Evolutionary conservation across 1,139 yeast genomes (phyloP).

Genomic region (Ashbya aceris): DNA sequence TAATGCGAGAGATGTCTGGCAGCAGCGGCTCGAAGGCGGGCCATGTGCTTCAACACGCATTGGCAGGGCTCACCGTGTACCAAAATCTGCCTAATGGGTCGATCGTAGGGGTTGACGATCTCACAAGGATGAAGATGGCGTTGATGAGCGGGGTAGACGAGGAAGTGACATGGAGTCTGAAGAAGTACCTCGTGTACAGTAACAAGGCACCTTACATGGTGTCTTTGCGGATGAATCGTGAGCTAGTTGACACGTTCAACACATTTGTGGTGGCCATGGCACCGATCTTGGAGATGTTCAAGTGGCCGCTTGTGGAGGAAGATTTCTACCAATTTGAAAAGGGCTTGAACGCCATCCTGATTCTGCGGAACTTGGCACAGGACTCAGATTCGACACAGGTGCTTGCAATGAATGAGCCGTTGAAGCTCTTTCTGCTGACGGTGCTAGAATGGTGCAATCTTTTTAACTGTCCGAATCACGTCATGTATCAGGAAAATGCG

Average conservation of each 20-base stretch:
- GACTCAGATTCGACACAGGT: slow-evolving; percentile 77
- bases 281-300: slow-evolving; percentile 20
- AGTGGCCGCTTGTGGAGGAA: slow-evolving; percentile 17
- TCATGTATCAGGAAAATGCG: slow-evolving; percentile 21
- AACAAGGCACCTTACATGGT: slow-evolving; percentile 30
- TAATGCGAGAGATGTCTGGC: slow-evolving; percentile 23
- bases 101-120: slow-evolving; percentile 44
- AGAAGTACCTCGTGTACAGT: slow-evolving; percentile 30
- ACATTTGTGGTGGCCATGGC: slow-evolving; percentile 16
- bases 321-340: slow-evolving; percentile 20
- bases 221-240: slow-evolving; percentile 22
- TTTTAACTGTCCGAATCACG: slow-evolving; percentile 13
- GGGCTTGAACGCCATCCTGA: slow-evolving; percentile 33
- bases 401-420: slow-evolving; percentile 47
- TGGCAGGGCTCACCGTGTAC: slow-evolving; percentile 26
- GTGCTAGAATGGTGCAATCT: slow-evolving; percentile 23
- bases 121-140: slow-evolving; percentile 49
- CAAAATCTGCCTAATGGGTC: slow-evolving; percentile 28
- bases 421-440: slow-evolving; percentile 36
- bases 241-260: slow-evolving; percentile 22
- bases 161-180: slow-evolving; percentile 52
- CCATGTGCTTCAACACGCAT: slow-evolving; percentile 23
- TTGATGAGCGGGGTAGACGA: slow-evolving; percentile 43
- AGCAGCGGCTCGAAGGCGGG: slow-evolving; percentile 17
- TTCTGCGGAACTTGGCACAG: slow-evolving; percentile 72